Conservation (phyloP, 495 filamentous ascomycete genomes). For the Penicillium taxi region DNA sequence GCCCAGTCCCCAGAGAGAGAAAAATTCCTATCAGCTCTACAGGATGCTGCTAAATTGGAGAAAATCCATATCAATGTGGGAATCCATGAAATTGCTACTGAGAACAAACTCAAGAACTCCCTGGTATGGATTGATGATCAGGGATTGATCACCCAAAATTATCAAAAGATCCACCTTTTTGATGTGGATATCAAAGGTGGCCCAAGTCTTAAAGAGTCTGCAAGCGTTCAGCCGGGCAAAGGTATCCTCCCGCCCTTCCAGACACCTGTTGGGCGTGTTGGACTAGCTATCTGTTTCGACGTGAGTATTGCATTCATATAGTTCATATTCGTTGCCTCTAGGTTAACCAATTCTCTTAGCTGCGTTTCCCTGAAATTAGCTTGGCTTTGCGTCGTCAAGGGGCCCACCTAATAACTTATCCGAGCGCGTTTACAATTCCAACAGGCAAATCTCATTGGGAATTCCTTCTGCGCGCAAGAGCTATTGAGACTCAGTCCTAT, state of each 20-base stretch:
- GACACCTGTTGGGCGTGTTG: constrained; percentile 66
- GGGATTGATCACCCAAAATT: constrained; percentile 53
- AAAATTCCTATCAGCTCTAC: constrained; percentile 66
- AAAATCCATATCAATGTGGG: constrained; percentile 75
- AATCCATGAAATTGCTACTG: constrained; percentile 67
- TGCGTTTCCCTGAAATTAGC: constrained; percentile 75
- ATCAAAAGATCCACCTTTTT: constrained; percentile 76
- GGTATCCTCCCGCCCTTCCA: constrained; percentile 59
- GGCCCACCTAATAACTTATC: constrained; percentile 77
- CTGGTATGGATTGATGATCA: constrained; percentile 62
- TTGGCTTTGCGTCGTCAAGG: constrained; percentile 56
- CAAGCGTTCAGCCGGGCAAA: constrained; percentile 53
- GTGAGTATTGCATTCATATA: constrained; percentile 29
- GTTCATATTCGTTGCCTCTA: neutral
- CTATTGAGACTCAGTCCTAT: constrained; percentile 84
- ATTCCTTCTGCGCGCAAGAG: constrained; percentile 64
- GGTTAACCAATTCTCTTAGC: constrained; percentile 18
- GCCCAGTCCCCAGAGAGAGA: constrained; percentile 48
- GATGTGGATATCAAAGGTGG: constrained; percentile 61
- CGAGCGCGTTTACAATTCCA: constrained; percentile 82
- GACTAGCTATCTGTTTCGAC: constrained; percentile 83
- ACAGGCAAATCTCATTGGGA: constrained; percentile 88
- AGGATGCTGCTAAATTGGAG: constrained; percentile 51
- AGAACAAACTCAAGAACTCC: constrained; percentile 52
- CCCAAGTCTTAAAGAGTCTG: constrained; percentile 50